Conservation (phyloP, 2,329 filamentous ascomycete genomes). For the Alternaria triticimaculans region DNA sequence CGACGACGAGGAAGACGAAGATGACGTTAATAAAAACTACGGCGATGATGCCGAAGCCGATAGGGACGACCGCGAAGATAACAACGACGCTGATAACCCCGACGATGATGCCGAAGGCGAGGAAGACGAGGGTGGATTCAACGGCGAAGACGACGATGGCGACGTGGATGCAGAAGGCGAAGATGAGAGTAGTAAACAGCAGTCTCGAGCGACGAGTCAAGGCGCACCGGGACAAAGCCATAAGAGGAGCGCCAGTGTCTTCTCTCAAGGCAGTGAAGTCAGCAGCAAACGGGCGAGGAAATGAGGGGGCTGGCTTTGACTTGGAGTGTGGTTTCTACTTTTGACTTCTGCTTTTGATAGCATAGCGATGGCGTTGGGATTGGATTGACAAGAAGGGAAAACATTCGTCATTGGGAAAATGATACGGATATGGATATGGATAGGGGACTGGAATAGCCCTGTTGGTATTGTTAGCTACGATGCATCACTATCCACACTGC, state of each 20-base stretch:
- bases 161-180: constrained; percentile 44
- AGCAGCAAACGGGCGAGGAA: constrained; percentile 44
- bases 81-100: constrained; percentile 17
- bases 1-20: constrained; percentile 16
- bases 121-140: constrained; percentile 14
- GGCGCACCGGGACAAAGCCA: constrained; percentile 49
- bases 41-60: constrained; percentile 32
- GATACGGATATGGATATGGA: neutral
- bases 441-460: neutral
- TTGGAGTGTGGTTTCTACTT: neutral
- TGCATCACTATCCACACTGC: neutral
- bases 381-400: neutral
- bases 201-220: constrained; percentile 36
- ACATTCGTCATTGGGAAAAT: neutral
- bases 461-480: neutral
- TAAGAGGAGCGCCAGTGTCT: constrained; percentile 83
- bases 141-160: constrained; percentile 40
- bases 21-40: constrained; percentile 24
- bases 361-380: constrained; percentile 28
- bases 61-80: constrained; percentile 23
- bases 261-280: constrained; percentile 62
- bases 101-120: constrained; percentile 45
- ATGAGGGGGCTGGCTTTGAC: constrained; percentile 6
- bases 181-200: constrained; percentile 39
- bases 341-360: constrained; percentile 1